Evolutionary conservation across 1,284 basidiomycete species (phyloP).

Genomic region (Puccinia horiana): DNA sequence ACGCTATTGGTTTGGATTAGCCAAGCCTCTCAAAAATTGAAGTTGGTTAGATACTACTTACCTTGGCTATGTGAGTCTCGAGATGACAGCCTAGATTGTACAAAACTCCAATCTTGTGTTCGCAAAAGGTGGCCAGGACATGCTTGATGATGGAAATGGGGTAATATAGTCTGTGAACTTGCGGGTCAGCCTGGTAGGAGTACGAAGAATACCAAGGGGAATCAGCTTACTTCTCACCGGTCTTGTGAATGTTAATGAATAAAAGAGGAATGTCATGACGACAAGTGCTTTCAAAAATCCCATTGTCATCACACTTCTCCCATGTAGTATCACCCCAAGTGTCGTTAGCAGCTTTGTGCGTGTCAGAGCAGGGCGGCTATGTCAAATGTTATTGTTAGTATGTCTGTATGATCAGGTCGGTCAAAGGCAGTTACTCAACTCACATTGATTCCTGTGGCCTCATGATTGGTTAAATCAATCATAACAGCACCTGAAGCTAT

Average conservation of each 20-base stretch:
- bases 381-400: background rate
- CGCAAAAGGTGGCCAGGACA: background rate
- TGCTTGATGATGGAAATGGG: background rate
- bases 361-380: background rate
- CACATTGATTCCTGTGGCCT: background rate
- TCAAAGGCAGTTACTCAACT: background rate
- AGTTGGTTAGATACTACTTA: too few species aligned
- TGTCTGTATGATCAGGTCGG: background rate
- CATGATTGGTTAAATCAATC: background rate
- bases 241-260: slow-evolving; percentile 14
- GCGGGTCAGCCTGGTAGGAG: background rate
- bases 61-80: slow-evolving; percentile 17
- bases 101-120: background rate
- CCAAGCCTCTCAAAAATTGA: too few species aligned
- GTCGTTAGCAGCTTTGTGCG: slow-evolving; percentile 12
- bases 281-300: slow-evolving; percentile 16
- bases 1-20: too few species aligned
- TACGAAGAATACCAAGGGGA: background rate
- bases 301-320: slow-evolving; percentile 30
- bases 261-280: slow-evolving; percentile 10
- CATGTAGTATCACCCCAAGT: background rate
- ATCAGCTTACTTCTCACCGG: background rate
- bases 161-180: slow-evolving; percentile 12
- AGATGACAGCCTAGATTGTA: slow-evolving; percentile 25
- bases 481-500: background rate